phyloP scores from a whole-genome alignment of 176 grass and related monocot genomes.

The Cymbopogon citratus region DNA sequence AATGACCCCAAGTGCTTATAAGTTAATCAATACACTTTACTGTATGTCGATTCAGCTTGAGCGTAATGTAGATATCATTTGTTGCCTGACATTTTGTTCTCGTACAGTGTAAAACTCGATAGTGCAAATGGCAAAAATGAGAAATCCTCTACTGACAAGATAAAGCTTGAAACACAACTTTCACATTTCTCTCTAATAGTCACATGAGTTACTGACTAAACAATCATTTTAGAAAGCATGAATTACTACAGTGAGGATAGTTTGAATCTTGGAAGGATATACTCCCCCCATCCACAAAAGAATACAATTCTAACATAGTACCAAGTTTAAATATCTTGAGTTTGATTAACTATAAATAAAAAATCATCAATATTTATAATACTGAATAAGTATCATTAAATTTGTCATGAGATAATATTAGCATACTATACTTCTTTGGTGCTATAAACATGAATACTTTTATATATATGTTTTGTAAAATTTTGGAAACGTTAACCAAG shows the following conservation, averaged over 20 bases:
- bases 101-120: background rate
- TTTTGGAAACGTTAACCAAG: background rate
- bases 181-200: background rate
- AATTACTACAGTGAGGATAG: background rate
- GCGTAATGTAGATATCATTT: background rate
- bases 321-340: too few relatives aligned
- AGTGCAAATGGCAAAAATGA: background rate
- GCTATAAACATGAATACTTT: background rate
- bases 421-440: background rate
- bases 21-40: too few relatives aligned
- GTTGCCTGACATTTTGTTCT: background rate
- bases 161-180: background rate
- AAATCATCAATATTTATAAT: background rate
- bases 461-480: background rate
- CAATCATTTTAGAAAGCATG: background rate
- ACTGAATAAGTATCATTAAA: background rate
- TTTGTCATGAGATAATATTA: background rate
- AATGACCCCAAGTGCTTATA: too few relatives aligned
- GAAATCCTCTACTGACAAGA: background rate
- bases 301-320: too few relatives aligned
- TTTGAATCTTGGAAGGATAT: slow-evolving; percentile 20
- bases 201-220: background rate
- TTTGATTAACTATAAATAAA: background rate
- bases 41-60: background rate
- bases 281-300: slow-evolving; percentile 1